Evolutionary conservation across 2,329 filamentous ascomycete genomes (phyloP).

Genomic region (Sphaerostilbella broomeana): DNA sequence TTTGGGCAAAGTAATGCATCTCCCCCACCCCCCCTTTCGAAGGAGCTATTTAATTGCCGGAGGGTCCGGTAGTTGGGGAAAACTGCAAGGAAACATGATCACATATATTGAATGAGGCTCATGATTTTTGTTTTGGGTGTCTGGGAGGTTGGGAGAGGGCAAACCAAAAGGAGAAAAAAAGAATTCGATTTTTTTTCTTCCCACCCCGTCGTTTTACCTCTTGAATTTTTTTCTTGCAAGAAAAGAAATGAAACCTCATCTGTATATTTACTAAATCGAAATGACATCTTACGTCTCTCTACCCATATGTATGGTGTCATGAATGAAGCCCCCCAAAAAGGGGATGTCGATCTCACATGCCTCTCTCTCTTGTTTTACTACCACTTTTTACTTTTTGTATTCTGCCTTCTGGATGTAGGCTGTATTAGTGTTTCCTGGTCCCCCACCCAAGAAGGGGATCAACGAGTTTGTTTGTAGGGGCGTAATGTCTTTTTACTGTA

Average conservation of each 20-base stretch:
- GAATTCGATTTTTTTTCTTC: no score
- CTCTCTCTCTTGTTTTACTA: background rate
- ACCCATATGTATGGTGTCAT: slow-evolving; percentile 10
- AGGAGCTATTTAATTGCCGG: slow-evolving; percentile 1
- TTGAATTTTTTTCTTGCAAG: slow-evolving; percentile 2
- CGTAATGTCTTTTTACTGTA: no score
- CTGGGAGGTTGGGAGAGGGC: background rate
- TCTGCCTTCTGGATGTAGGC: background rate
- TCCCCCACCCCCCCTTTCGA: no score
- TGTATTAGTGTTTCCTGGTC: background rate
- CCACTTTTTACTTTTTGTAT: background rate
- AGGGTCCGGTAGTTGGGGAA: slow-evolving; percentile 6
- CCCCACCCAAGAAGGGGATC: no score
- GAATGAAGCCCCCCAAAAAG: slow-evolving; percentile 6
- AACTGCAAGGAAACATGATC: background rate
- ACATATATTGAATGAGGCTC: slow-evolving; percentile 1
- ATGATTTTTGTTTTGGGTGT: slow-evolving; percentile 4
- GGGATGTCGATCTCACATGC: background rate
- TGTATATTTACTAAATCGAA: slow-evolving; percentile 13
- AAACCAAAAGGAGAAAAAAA: background rate
- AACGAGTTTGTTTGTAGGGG: no score
- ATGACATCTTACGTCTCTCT: slow-evolving; percentile 9
- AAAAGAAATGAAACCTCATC: slow-evolving; percentile 11
- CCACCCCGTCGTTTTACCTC: no score
- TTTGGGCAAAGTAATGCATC: no score